Conservation (phyloP, 768 basidiomycete genomes). For the Termitomyces sp. region DNA sequence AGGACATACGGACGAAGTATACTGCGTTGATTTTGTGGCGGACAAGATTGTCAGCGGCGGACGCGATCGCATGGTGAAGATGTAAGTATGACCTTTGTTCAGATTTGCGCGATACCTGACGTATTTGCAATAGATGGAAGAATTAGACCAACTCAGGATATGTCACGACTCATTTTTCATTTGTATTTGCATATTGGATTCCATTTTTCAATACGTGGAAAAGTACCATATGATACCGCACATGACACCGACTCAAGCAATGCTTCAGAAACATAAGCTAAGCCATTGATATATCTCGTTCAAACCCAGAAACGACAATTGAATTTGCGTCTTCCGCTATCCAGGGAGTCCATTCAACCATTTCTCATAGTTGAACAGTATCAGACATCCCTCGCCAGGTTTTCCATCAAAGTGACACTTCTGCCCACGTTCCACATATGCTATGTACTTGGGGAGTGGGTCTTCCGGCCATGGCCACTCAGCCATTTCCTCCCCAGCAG, state of each 20-base stretch:
- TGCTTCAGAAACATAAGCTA: neutral
- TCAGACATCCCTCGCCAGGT: slow-evolving; percentile 26
- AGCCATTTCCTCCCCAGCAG: slow-evolving; percentile 27
- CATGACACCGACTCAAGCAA: neutral
- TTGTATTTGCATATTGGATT: neutral
- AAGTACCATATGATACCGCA: too few relatives aligned
- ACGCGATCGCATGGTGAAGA: slow-evolving; percentile 85
- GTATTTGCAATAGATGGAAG: slow-evolving; percentile 14
- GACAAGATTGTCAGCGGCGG: slow-evolving; percentile 99
- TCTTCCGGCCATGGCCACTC: slow-evolving; percentile 33
- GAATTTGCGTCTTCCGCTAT: neutral
- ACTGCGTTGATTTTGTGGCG: slow-evolving; percentile 98
- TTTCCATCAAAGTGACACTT: slow-evolving; percentile 29
- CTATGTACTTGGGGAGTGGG: slow-evolving; percentile 34
- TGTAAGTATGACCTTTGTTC: slow-evolving; percentile 44
- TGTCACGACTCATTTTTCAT: neutral
- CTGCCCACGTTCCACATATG: slow-evolving; percentile 38
- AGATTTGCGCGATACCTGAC: neutral
- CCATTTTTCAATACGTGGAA: neutral
- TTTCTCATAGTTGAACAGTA: slow-evolving; percentile 41
- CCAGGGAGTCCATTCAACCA: slow-evolving; percentile 21
- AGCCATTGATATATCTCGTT: neutral
- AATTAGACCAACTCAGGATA: slow-evolving; percentile 9
- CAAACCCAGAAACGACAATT: neutral
- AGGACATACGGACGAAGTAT: slow-evolving; percentile 96